Evolutionary conservation across 176 grass and related monocot species (phyloP).

Genomic region (Pharus latifolius): DNA sequence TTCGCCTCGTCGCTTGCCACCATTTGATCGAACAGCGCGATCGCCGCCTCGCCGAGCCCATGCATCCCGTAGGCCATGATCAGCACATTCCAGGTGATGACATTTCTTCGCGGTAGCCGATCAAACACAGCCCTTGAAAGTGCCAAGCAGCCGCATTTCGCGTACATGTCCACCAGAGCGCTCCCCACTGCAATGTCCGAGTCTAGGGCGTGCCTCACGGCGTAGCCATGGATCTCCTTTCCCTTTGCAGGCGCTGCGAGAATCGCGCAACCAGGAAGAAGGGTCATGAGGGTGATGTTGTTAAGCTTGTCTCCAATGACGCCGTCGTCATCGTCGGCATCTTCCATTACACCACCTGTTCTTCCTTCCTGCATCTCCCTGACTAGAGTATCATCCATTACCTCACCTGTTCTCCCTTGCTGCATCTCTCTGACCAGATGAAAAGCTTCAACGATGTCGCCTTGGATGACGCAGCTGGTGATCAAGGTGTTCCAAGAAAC

Average conservation of each 20-base stretch:
- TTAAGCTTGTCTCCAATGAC: constrained; percentile 23
- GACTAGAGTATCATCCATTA: too few species aligned
- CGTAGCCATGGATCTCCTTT: constrained; percentile 79
- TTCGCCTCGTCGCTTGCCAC: constrained; percentile 41
- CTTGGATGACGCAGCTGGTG: constrained; percentile 51
- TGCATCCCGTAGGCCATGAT: constrained; percentile 97
- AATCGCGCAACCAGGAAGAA: constrained; percentile 69
- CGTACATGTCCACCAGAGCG: constrained; percentile 90
- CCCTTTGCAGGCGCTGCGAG: constrained; percentile 62
- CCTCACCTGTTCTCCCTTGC: not conserved
- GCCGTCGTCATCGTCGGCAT: not conserved
- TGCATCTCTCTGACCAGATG: constrained; percentile 55
- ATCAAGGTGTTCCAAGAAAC: constrained; percentile 94
- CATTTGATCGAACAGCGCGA: constrained; percentile 65
- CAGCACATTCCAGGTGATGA: constrained; percentile 98
- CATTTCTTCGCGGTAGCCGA: constrained; percentile 50
- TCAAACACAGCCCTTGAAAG: constrained; percentile 50
- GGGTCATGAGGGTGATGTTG: constrained; percentile 71
- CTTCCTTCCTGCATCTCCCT: not conserved
- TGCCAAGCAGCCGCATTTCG: constrained; percentile 64
- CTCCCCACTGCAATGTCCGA: constrained; percentile 71
- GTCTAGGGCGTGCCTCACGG: constrained; percentile 42
- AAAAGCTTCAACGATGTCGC: constrained; percentile 48
- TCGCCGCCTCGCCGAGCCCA: constrained; percentile 51
- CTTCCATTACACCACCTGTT: not conserved